phyloP scores from a whole-genome alignment of 805 yeast species.

The Ogataea parapolymorpha region DNA sequence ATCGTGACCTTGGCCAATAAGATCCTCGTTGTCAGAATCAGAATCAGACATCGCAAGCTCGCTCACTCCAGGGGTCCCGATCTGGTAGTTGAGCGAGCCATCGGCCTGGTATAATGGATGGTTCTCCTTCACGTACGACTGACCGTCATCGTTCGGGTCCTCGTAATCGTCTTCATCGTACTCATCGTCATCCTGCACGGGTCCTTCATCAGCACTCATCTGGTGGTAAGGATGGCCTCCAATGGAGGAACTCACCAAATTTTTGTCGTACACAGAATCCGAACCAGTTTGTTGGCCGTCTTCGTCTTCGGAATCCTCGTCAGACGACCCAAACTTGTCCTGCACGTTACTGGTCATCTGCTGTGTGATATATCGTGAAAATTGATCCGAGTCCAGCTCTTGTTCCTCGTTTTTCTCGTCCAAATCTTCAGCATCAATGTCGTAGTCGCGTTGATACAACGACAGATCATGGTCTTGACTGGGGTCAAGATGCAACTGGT shows the following conservation, averaged over 20 bases:
- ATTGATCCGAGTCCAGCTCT: constrained; percentile 44
- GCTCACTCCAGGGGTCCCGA: constrained; percentile 17
- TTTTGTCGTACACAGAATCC: constrained; percentile 13
- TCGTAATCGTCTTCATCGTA: constrained; percentile 64
- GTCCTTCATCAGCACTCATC: constrained; percentile 43
- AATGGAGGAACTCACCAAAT: constrained; percentile 24
- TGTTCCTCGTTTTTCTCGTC: constrained; percentile 24
- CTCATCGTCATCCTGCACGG: constrained; percentile 66
- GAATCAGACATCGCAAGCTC: constrained; percentile 23
- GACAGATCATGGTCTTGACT: constrained; percentile 22
- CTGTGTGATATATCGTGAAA: constrained; percentile 72
- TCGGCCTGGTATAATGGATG: constrained; percentile 59
- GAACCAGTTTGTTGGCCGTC: constrained; percentile 17
- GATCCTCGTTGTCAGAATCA: constrained; percentile 29
- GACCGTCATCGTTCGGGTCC: constrained; percentile 81
- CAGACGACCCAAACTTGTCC: constrained; percentile 49
- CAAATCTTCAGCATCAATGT: constrained; percentile 15
- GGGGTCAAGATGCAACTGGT: constrained; percentile 24
- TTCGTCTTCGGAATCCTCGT: constrained; percentile 58
- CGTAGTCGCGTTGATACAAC: constrained; percentile 15
- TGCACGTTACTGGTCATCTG: constrained; percentile 57
- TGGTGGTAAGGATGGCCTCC: constrained; percentile 36
- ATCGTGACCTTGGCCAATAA: constrained; percentile 23
- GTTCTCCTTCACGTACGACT: constrained; percentile 59
- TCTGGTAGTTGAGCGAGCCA: constrained; percentile 29